A percentile compares a stretch with the other conserved stretches of the same genome.
Conservation (phyloP, 306 rosid species). For the Quercus ilex region DNA sequence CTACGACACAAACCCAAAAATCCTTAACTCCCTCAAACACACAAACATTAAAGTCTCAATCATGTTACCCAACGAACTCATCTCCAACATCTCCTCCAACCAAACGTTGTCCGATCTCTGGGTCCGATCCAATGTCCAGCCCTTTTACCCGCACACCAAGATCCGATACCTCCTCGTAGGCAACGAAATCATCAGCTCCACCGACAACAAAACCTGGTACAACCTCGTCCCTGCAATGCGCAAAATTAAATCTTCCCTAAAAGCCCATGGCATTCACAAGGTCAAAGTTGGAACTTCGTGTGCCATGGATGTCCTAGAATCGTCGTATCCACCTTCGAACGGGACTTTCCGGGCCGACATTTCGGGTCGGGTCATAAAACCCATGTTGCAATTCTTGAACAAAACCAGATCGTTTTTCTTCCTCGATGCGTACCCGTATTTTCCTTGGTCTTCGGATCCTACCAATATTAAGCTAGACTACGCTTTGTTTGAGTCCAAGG, state of each 20-base stretch:
- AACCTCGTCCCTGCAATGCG: conserved; percentile 67
- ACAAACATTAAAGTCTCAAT: conserved; percentile 51
- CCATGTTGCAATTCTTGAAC: conserved; percentile 59
- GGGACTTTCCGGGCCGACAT: conserved; percentile 68
- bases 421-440: conserved; percentile 73
- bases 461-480: conserved; percentile 45
- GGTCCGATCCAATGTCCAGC: conserved; percentile 48
- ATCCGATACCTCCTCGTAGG: conserved; percentile 85
- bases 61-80: conserved; percentile 69
- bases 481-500: conserved; percentile 47
- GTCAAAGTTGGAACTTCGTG: conserved; percentile 70
- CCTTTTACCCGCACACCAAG: conserved; percentile 45
- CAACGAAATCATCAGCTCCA: conserved; percentile 54
- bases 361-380: conserved; percentile 42
- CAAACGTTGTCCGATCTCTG: conserved; percentile 59
- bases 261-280: conserved; percentile 30
- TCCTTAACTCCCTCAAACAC: conserved; percentile 53
- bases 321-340: conserved; percentile 79
- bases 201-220: conserved; percentile 41
- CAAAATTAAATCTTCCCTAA: conserved; percentile 40
- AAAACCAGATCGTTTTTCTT: conserved; percentile 74
- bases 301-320: conserved; percentile 60
- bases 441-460: conserved; percentile 61
- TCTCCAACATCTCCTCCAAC: conserved; percentile 47
- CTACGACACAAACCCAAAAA: conserved; percentile 47